Evolutionary conservation across 345 rosid species (phyloP).

Genomic region (Arabis alpina): DNA sequence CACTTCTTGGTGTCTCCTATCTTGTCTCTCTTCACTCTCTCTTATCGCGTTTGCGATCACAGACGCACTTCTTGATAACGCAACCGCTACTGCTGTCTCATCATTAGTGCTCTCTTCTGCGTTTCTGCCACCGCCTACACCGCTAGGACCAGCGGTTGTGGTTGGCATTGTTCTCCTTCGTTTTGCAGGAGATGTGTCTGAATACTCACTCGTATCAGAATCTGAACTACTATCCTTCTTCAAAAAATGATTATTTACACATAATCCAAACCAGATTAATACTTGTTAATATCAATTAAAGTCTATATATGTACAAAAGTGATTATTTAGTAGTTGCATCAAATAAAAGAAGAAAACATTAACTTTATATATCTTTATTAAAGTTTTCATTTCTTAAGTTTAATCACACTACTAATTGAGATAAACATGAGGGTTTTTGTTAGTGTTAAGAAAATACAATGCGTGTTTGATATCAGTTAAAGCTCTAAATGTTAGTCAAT

Average conservation of each 20-base stretch:
- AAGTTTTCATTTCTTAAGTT: too few relatives aligned
- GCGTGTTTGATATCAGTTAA: too few relatives aligned
- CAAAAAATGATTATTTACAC: conserved; percentile 12
- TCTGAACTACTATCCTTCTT: conserved; percentile 69
- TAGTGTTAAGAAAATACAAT: too few relatives aligned
- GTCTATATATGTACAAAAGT: background rate
- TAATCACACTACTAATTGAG: too few relatives aligned
- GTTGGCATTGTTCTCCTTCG: conserved; percentile 51
- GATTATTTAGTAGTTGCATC: conserved; percentile 17
- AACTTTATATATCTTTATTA: too few relatives aligned
- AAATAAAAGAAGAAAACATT: too few relatives aligned
- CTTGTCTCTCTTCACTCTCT: conserved; percentile 71
- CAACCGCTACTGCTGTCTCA: conserved; percentile 53
- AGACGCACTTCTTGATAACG: conserved; percentile 75
- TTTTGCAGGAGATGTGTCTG: conserved; percentile 76
- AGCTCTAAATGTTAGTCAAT: too few relatives aligned
- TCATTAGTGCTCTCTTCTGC: conserved; percentile 30
- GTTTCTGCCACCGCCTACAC: conserved; percentile 21
- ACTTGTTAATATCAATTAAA: conserved; percentile 17
- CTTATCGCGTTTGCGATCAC: conserved; percentile 78
- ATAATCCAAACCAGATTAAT: conserved; percentile 8
- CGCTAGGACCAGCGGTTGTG: conserved; percentile 37
- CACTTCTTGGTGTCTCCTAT: conserved; percentile 72
- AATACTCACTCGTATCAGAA: conserved; percentile 77
- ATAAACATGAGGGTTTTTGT: too few relatives aligned